phyloP scores from a whole-genome alignment of 108 stramenopile genomes.

The Schizochytrium sp. region DNA sequence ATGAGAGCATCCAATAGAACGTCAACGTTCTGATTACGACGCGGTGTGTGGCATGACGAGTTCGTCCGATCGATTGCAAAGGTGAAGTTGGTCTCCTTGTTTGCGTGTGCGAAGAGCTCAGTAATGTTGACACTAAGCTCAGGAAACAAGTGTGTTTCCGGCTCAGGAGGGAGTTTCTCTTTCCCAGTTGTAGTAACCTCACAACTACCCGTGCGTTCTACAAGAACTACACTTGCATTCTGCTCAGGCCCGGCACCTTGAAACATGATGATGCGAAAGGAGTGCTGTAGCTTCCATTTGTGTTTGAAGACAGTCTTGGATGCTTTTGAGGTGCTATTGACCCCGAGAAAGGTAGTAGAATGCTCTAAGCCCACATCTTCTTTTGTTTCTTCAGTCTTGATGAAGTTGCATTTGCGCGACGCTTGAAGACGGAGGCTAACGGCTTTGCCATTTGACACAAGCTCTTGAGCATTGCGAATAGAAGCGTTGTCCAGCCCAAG shows the following conservation, averaged over 20 bases:
- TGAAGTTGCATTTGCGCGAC: constrained; percentile 23
- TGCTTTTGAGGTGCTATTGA: background rate
- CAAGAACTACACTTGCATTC: background rate
- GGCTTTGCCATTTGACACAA: background rate
- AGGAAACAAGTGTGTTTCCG: background rate
- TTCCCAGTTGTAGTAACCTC: background rate
- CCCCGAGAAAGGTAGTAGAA: constrained; percentile 5
- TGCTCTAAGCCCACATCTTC: background rate
- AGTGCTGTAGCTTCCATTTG: background rate
- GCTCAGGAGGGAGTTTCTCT: background rate
- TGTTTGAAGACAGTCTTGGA: constrained; percentile 5
- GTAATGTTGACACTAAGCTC: constrained; percentile 7
- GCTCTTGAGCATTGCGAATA: too few relatives aligned
- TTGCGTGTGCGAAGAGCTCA: background rate
- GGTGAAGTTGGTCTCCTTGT: background rate
- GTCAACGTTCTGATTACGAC: constrained; percentile 45
- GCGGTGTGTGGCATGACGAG: constrained; percentile 37
- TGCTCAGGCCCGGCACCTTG: background rate
- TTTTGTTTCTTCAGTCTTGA: background rate
- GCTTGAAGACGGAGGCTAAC: constrained; percentile 25
- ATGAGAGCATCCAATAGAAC: background rate
- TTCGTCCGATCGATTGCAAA: constrained; percentile 59
- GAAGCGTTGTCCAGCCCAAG: background rate
- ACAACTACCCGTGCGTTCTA: background rate
- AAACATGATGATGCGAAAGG: background rate